phyloP scores from a whole-genome alignment of 208 protist species.

The Plasmodiophora brassicae region DNA sequence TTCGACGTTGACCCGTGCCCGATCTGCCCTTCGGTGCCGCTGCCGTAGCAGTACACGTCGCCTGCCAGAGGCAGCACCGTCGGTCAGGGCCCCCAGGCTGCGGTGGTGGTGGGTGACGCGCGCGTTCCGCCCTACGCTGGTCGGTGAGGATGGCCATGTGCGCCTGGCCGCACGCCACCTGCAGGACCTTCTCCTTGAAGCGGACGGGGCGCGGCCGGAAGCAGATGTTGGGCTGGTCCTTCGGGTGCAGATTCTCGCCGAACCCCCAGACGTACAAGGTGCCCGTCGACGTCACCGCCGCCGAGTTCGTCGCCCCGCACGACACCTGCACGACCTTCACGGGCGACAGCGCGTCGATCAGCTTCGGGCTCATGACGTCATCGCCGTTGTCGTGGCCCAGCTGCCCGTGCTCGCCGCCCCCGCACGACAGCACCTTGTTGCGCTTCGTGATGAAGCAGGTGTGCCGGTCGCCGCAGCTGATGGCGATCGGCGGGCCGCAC shows the following conservation, averaged over 20 bases:
- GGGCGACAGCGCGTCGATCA: slow-evolving; percentile 4
- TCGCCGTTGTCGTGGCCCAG: background rate
- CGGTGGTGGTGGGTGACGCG: background rate
- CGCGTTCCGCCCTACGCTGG: background rate
- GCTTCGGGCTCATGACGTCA: slow-evolving; percentile 21
- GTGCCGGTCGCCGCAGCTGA: slow-evolving; percentile 41
- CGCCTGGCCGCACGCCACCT: slow-evolving; percentile 41
- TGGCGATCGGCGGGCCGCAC: background rate
- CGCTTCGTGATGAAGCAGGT: slow-evolving; percentile 32
- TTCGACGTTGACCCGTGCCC: slow-evolving; percentile 39
- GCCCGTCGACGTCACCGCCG: slow-evolving; percentile 28
- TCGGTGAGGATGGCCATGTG: slow-evolving; percentile 39
- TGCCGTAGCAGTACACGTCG: slow-evolving; percentile 46
- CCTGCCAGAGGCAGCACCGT: background rate
- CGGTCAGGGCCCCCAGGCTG: background rate
- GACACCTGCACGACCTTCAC: slow-evolving; percentile 32
- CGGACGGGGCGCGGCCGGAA: slow-evolving; percentile 24
- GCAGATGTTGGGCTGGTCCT: slow-evolving; percentile 39
- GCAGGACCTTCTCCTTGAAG: slow-evolving; percentile 44
- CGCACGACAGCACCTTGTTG: slow-evolving; percentile 13
- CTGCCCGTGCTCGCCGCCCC: slow-evolving; percentile 46
- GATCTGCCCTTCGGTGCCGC: slow-evolving; percentile 49
- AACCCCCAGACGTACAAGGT: slow-evolving; percentile 46
- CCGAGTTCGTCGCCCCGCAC: slow-evolving; percentile 35
- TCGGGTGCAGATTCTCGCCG: slow-evolving; percentile 44